These are phyloP conservation scores for Crithidia sp. DNA, from an alignment of 208 protist species.

Conservation along the genomic window DNA sequence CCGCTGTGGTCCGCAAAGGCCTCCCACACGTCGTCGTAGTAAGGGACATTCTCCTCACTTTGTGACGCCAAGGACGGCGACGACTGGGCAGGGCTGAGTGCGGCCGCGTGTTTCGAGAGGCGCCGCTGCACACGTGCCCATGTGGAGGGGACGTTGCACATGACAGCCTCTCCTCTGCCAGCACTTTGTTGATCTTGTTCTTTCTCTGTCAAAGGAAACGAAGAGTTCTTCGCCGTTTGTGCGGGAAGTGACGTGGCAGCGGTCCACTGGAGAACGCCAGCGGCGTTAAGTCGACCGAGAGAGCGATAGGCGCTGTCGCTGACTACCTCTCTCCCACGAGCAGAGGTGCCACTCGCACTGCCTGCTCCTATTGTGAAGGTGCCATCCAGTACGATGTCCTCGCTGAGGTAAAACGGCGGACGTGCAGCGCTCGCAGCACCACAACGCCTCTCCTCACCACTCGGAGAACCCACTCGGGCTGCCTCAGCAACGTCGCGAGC, in stretches of 20 bases:
- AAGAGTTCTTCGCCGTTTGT: no score
- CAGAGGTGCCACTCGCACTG: no score
- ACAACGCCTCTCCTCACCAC: no score
- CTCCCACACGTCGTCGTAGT: conserved; percentile 5
- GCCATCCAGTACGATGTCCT: conserved; percentile 24
- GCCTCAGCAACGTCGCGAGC: no score
- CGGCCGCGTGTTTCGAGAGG: conserved; percentile 22
- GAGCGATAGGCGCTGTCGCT: conserved; percentile 7
- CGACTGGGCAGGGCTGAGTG: background rate
- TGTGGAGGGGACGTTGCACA: conserved; percentile 21
- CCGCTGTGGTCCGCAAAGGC: background rate
- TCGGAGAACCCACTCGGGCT: no score
- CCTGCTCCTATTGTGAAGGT: conserved; percentile 8
- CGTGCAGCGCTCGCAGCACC: background rate
- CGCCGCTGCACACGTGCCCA: conserved; percentile 19
- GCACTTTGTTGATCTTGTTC: background rate
- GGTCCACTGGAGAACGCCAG: conserved; percentile 28
- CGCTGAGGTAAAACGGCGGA: conserved; percentile 24
- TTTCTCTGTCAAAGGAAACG: background rate
- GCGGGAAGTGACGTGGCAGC: background rate
- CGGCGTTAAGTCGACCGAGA: conserved; percentile 27
- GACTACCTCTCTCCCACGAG: no score
- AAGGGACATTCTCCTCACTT: background rate
- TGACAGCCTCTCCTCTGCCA: conserved; percentile 3
- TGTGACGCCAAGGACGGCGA: background rate